Evolutionary conservation across 129 eudicot genomes (phyloP).

Genomic region (Deinandra increscens): DNA sequence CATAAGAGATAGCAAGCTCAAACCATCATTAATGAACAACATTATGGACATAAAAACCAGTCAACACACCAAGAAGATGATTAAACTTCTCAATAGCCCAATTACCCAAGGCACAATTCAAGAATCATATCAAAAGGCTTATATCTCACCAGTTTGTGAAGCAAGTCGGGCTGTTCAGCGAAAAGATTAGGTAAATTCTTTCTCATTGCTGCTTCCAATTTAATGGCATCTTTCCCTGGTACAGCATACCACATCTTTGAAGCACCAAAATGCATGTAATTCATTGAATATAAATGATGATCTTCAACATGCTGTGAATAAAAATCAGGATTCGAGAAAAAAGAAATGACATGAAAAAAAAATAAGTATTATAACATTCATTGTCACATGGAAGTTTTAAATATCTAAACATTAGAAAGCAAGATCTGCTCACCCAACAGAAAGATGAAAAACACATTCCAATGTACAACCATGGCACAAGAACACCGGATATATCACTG

Average conservation of each 20-base stretch:
- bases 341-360: neutral
- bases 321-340: constrained; percentile 14
- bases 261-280: constrained; percentile 98
- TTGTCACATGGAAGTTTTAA: too few species aligned
- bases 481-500: constrained; percentile 92
- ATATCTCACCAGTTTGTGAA: constrained; percentile 80
- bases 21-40: neutral
- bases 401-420: neutral
- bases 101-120: neutral
- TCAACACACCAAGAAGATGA: neutral
- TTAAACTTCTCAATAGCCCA: neutral
- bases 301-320: constrained; percentile 91
- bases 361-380: neutral
- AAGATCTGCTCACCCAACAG: constrained; percentile 80
- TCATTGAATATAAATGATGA: constrained; percentile 87
- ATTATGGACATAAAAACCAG: neutral
- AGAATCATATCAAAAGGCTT: neutral
- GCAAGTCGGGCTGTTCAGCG: constrained; percentile 95
- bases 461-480: constrained; percentile 95
- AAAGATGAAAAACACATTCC: constrained; percentile 99
- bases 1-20: neutral
- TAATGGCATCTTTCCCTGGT: constrained; percentile 82
- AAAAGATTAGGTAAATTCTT: constrained; percentile 88
- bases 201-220: constrained; percentile 92
- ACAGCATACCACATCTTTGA: constrained; percentile 98